These are phyloP conservation scores for Globisporangium parvum DNA, from an alignment of 352 stramenopile genomes.

Conservation along the genomic window DNA sequence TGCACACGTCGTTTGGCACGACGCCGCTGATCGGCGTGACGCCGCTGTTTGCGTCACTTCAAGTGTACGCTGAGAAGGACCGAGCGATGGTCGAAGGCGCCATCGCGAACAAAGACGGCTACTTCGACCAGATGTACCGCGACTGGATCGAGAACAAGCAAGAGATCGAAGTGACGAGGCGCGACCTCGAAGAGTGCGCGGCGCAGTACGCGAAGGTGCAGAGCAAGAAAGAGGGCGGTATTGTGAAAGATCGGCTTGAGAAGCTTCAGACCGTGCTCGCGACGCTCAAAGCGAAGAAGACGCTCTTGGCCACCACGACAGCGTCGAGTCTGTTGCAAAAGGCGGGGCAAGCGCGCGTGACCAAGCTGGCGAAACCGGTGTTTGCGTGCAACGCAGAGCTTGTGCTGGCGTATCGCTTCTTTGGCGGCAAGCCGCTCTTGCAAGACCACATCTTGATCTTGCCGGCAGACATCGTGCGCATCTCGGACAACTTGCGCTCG, in stretches of 20 bases:
- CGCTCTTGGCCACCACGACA: not conserved
- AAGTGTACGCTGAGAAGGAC: conserved; percentile 25
- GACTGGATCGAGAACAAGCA: conserved; percentile 21
- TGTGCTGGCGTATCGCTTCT: conserved; percentile 32
- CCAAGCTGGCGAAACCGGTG: not conserved
- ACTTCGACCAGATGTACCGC: conserved; percentile 20
- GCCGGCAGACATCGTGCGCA: conserved; percentile 36
- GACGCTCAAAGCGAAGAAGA: not conserved
- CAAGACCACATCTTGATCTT: conserved; percentile 37
- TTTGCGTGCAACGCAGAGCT: conserved; percentile 15
- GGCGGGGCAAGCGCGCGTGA: not conserved
- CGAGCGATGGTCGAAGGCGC: conserved; percentile 15
- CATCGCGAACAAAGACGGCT: conserved; percentile 15
- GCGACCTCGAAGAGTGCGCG: conserved; percentile 16
- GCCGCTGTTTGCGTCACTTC: conserved; percentile 26
- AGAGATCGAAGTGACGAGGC: conserved; percentile 27
- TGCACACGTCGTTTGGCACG: conserved; percentile 51
- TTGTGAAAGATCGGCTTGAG: conserved; percentile 15
- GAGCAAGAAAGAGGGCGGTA: conserved; percentile 15
- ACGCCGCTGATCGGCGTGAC: conserved; percentile 55
- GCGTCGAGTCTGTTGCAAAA: not conserved
- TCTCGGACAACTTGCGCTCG: conserved; percentile 36
- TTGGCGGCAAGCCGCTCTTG: conserved; percentile 15
- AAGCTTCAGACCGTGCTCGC: conserved; percentile 9
- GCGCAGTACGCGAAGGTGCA: conserved; percentile 5